Evolutionary conservation across 2,329 filamentous ascomycete genomes (phyloP).

Genomic region (Dactylellina cionopaga): DNA sequence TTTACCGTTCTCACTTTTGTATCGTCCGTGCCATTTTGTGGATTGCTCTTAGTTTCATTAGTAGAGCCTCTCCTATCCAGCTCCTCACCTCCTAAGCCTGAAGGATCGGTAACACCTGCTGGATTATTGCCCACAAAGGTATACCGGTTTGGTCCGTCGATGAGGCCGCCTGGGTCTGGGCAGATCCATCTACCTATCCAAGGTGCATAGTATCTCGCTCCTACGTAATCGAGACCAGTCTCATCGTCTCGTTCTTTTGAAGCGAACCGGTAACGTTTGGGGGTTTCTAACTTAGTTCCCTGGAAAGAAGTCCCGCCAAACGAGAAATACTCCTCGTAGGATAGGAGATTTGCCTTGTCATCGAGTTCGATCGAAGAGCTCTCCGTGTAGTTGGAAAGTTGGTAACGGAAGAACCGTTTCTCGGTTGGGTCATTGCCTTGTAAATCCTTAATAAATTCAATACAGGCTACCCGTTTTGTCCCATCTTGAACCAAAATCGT

Average conservation of each 20-base stretch:
- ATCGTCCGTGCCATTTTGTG: too few relatives aligned
- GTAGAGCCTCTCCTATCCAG: too few relatives aligned
- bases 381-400: background rate
- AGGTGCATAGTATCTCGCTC: conserved; percentile 56
- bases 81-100: too few relatives aligned
- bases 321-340: conserved; percentile 20
- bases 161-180: conserved; percentile 53
- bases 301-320: conserved; percentile 35
- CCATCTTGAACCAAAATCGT: background rate
- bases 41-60: too few relatives aligned
- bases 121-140: background rate
- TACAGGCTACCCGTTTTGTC: too few relatives aligned
- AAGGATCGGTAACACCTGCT: background rate
- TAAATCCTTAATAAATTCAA: too few relatives aligned
- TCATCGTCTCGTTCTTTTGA: conserved; percentile 56
- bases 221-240: conserved; percentile 57
- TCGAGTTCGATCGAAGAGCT: conserved; percentile 37
- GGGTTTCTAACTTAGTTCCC: conserved; percentile 17
- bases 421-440: background rate
- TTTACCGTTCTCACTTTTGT: too few relatives aligned
- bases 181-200: conserved; percentile 56
- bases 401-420: background rate
- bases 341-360: conserved; percentile 1
- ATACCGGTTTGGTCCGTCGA: conserved; percentile 20
- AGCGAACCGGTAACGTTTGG: conserved; percentile 56